Percentiles rank a stretch among this genome's conserved stretches.
phyloP scores from a whole-genome alignment of 2,329 filamentous ascomycete genomes.

The Cytospora piceae region DNA sequence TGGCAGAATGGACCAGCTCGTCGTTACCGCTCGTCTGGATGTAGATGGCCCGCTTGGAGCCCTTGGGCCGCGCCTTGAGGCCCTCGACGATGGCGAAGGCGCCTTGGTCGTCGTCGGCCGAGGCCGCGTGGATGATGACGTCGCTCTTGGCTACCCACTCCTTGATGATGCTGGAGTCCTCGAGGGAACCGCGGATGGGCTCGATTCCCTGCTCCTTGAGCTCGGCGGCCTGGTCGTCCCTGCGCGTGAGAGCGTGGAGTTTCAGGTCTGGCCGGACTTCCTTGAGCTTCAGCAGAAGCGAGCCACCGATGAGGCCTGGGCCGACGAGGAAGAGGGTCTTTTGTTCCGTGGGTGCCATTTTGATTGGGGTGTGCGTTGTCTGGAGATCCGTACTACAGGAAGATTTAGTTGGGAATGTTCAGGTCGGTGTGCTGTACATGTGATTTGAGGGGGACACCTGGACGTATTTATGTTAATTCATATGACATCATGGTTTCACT shows the following conservation, averaged over 20 bases:
- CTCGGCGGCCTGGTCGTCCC: slow-evolving; percentile 27
- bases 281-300: slow-evolving; percentile 28
- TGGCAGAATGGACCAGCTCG: slow-evolving; percentile 25
- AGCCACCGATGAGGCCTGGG: slow-evolving; percentile 26
- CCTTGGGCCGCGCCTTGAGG: slow-evolving; percentile 23
- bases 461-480: not conserved
- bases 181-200: slow-evolving; percentile 25
- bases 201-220: slow-evolving; percentile 25
- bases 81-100: slow-evolving; percentile 25
- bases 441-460: not conserved
- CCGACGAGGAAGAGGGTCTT: slow-evolving; percentile 29
- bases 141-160: slow-evolving; percentile 28
- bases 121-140: slow-evolving; percentile 29
- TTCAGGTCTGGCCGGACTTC: slow-evolving; percentile 24
- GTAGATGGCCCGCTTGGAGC: slow-evolving; percentile 27
- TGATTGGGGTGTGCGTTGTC: not conserved
- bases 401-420: not conserved
- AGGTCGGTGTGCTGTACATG: not conserved
- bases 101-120: slow-evolving; percentile 25
- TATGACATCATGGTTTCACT: not conserved
- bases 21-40: slow-evolving; percentile 31
- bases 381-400: not conserved
- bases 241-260: slow-evolving; percentile 27
- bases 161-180: slow-evolving; percentile 21
- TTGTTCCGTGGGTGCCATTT: slow-evolving; percentile 18